phyloP scores from a whole-genome alignment of 1,284 basidiomycete genomes.

The Prillingera fragicola region DNA sequence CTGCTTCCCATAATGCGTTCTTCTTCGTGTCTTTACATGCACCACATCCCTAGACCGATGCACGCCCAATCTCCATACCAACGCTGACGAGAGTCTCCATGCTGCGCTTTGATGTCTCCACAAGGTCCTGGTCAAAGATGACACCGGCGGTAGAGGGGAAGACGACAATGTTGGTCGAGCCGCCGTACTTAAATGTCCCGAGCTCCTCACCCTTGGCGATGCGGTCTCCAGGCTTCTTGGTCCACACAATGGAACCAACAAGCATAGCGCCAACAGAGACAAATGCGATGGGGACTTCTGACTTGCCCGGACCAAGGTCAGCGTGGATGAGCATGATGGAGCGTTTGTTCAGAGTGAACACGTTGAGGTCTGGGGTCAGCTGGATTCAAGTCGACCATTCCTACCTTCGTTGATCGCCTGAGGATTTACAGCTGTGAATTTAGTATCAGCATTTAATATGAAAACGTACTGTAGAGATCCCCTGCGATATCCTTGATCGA shows the following conservation, averaged over 20 bases:
- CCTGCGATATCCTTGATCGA: conserved; percentile 52
- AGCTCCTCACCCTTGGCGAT: conserved; percentile 51
- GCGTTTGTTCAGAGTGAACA: conserved; percentile 20
- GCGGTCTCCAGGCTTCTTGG: conserved; percentile 43
- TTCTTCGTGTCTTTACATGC: too few relatives aligned
- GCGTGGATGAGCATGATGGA: conserved; percentile 35
- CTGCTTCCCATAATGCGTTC: too few relatives aligned
- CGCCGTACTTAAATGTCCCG: conserved; percentile 51
- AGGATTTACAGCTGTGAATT: conserved; percentile 53
- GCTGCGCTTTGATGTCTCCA: conserved; percentile 55
- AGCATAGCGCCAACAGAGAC: conserved; percentile 52
- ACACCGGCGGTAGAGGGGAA: conserved; percentile 55
- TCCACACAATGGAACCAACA: conserved; percentile 52
- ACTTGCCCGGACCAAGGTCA: conserved; percentile 38
- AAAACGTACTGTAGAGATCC: conserved; percentile 32
- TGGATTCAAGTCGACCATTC: conserved; percentile 12
- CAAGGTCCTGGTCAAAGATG: conserved; percentile 62
- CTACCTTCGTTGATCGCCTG: conserved; percentile 66
- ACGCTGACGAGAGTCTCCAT: conserved; percentile 71
- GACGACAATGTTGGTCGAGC: conserved; percentile 58
- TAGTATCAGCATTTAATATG: neutral
- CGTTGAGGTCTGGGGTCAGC: conserved; percentile 14
- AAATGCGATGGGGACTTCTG: conserved; percentile 35
- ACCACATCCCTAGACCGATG: too few relatives aligned
- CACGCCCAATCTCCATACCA: conserved; percentile 49